Conservation (phyloP, 805 yeast genomes). For the Vanderwaltozyma verrucispora region DNA sequence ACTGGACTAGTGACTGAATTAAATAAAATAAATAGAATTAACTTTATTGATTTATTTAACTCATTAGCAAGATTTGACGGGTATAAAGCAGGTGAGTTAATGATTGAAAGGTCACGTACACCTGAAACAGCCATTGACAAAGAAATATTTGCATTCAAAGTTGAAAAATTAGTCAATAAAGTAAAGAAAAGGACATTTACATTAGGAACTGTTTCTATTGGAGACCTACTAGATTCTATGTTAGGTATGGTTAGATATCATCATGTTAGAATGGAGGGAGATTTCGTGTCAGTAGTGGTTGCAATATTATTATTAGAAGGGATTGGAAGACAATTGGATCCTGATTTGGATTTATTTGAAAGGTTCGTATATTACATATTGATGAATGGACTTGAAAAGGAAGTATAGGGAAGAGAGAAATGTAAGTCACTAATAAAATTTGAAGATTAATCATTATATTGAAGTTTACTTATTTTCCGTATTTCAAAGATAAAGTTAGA, state of each 20-base stretch:
- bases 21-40: slow-evolving; percentile 62
- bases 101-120: slow-evolving; percentile 90
- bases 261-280: slow-evolving; percentile 97
- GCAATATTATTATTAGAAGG: slow-evolving; percentile 90
- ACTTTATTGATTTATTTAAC: slow-evolving; percentile 81
- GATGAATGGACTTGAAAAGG: slow-evolving; percentile 23
- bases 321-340: slow-evolving; percentile 88
- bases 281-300: slow-evolving; percentile 89
- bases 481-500: no score
- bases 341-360: slow-evolving; percentile 87
- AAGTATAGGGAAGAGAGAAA: no score
- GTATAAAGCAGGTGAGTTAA: slow-evolving; percentile 84
- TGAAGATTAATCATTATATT: no score
- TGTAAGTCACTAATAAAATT: no score
- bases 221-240: slow-evolving; percentile 81
- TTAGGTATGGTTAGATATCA: slow-evolving; percentile 84
- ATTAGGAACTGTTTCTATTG: slow-evolving; percentile 82
- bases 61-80: slow-evolving; percentile 91
- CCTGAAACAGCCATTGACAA: slow-evolving; percentile 84
- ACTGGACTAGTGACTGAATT: slow-evolving; percentile 91
- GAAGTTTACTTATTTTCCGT: no score
- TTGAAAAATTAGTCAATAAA: slow-evolving; percentile 68
- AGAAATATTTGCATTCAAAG: slow-evolving; percentile 80
- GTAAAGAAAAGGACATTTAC: slow-evolving; percentile 86
- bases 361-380: slow-evolving; percentile 62